Percentiles rank a stretch among this genome's conserved stretches.
These are phyloP conservation scores for Melanopsichium pennsylvanicum DNA, from an alignment of 1,284 basidiomycete species.

Conservation along the genomic window DNA sequence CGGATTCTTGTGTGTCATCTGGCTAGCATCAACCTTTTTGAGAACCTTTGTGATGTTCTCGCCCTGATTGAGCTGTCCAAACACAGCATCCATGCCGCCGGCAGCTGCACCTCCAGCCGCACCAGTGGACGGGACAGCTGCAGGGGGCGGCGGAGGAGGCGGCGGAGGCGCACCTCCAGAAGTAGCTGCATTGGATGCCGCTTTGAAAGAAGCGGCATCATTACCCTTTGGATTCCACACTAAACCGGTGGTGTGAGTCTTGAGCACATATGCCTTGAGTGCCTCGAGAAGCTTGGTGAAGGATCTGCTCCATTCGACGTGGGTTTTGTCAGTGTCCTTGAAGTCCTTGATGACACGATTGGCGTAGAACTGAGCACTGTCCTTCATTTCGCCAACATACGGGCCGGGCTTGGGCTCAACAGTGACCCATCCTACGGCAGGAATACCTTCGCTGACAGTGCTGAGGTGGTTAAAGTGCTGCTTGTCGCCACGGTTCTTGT, in stretches of 20 bases:
- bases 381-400: constrained; percentile 84
- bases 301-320: constrained; percentile 84
- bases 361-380: constrained; percentile 86
- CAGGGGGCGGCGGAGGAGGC: constrained; percentile 68
- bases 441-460: constrained; percentile 81
- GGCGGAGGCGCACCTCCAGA: constrained; percentile 71
- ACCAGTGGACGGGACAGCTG: constrained; percentile 61
- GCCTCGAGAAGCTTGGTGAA: constrained; percentile 80
- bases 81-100: constrained; percentile 82
- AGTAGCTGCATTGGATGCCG: constrained; percentile 67
- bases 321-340: constrained; percentile 84
- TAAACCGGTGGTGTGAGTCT: constrained; percentile 86
- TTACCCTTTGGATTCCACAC: constrained; percentile 79
- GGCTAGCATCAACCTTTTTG: constrained; percentile 90
- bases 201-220: constrained; percentile 40
- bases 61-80: constrained; percentile 89
- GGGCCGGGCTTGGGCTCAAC: constrained; percentile 82
- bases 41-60: constrained; percentile 87
- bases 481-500: constrained; percentile 80
- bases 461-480: constrained; percentile 84
- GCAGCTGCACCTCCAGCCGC: constrained; percentile 67
- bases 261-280: constrained; percentile 82
- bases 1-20: constrained; percentile 99
- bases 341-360: constrained; percentile 91
- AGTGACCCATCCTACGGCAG: constrained; percentile 90